Evolutionary conservation across 345 rosid genomes (phyloP), one percentile per base, ranked within the genome.

Genomic region (Hevea brasiliensis): DNA sequence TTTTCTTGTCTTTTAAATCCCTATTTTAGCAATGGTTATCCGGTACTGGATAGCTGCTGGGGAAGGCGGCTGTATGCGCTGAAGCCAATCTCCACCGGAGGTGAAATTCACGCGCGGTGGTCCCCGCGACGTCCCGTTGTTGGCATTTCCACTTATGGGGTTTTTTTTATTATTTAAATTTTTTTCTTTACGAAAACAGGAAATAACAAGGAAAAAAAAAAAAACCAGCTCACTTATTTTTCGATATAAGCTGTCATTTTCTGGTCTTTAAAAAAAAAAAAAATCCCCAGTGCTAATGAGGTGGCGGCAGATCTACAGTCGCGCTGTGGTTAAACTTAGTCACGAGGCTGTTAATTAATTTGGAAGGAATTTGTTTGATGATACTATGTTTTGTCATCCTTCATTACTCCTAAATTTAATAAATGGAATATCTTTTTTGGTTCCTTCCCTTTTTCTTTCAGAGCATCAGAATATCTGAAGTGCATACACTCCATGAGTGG

Each of bases 191-290:
- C 13, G 40, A 63, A 26, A 73, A 71, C 68, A 73, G 10, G 75
- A 77, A 88, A 51, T 61, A 72, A 64, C 75, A 84, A 32, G 37
- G 37, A 73, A 71, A 72, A 65, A 74, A 84, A 87, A 82, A 82
- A 78, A 79, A 59, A 47, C 70, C 89, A 78, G 77, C 85, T 81
- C 80, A 75, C 57, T 58, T 75, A 71, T 71, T 73, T 44, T 57
- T 48, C 44, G 74, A 79, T 78, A 72, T 75, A 78, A 77, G 84
- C 83, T 80, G 82, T 83, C 85, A 67, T 65, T 82, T 79, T 68
- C 67, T 74, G 54, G 50, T 68, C 65, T 72, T 76, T 58, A 55
- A 77, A 81, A 71, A 18, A 14, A 65, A 65, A 71, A 18, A 14
- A 65, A 65, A 14, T 50, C 12, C 11, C 71, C 51, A 35, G 70